Conservation (phyloP, 2,329 filamentous ascomycete genomes). For the Microsporum ferrugineum region DNA sequence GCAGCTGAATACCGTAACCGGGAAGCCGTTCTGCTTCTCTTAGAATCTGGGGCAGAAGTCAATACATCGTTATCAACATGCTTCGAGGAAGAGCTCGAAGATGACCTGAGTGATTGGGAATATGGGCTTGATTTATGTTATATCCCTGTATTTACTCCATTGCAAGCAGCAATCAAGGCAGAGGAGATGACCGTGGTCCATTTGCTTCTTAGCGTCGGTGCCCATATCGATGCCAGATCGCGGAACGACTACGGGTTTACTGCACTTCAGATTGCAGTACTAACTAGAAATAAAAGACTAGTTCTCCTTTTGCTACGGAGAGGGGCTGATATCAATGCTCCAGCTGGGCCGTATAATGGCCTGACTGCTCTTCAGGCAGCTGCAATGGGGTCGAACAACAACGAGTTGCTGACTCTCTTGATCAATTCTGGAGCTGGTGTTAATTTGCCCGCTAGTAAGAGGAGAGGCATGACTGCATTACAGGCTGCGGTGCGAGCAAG, state of each 20-base stretch:
- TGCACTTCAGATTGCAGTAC: not conserved
- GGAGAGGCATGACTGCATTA: constrained; percentile 15
- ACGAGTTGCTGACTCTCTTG: not conserved
- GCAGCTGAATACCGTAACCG: no score
- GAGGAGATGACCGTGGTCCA: not conserved
- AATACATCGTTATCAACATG: no score
- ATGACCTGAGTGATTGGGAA: no score
- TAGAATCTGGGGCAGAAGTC: no score
- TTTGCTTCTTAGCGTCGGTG: not conserved
- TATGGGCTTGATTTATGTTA: no score
- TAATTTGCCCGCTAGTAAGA: not conserved
- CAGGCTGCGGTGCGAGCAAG: constrained; percentile 10
- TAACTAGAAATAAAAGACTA: not conserved
- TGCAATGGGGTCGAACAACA: constrained; percentile 3
- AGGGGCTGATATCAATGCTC: constrained; percentile 27
- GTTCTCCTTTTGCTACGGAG: not conserved
- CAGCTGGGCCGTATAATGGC: constrained; percentile 1
- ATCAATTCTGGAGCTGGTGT: not conserved
- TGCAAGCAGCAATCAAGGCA: not conserved
- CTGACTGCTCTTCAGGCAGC: constrained; percentile 19
- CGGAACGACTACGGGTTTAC: not conserved
- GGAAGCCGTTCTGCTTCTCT: no score
- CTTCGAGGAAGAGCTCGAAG: no score
- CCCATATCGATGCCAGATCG: not conserved
- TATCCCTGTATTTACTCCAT: not conserved